A percentile compares a stretch with the other conserved stretches of the same genome.
Evolutionary conservation across 495 filamentous ascomycete genomes (phyloP).

Genomic region (Cenococcum geophilum): DNA sequence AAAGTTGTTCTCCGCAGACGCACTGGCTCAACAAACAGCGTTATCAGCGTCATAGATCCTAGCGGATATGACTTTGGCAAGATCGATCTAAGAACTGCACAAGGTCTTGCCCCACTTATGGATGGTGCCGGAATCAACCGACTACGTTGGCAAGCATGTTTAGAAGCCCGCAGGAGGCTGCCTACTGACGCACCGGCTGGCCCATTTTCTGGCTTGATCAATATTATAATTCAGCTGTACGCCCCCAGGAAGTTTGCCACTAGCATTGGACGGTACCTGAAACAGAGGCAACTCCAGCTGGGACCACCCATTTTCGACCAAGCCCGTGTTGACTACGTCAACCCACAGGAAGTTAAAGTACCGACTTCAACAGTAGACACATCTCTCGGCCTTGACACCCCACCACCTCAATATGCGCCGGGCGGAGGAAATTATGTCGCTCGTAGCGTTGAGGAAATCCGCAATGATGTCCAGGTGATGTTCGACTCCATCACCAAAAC

Average conservation of each 20-base stretch:
- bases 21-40: slow-evolving; percentile 44
- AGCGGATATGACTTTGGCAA: slow-evolving; percentile 63
- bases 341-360: slow-evolving; percentile 17
- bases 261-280: slow-evolving; percentile 59
- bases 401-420: not conserved
- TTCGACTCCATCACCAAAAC: slow-evolving; percentile 73
- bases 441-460: slow-evolving; percentile 76
- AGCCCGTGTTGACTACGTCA: slow-evolving; percentile 22
- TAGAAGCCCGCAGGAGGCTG: slow-evolving; percentile 55
- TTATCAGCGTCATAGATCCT: slow-evolving; percentile 65
- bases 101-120: slow-evolving; percentile 62
- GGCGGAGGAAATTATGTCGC: slow-evolving; percentile 42
- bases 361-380: not conserved
- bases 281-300: slow-evolving; percentile 59
- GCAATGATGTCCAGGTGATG: slow-evolving; percentile 74
- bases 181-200: slow-evolving; percentile 52
- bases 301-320: slow-evolving; percentile 31
- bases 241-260: slow-evolving; percentile 61
- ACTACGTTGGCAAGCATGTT: slow-evolving; percentile 61
- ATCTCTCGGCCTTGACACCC: not conserved
- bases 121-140: slow-evolving; percentile 50
- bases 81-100: slow-evolving; percentile 63
- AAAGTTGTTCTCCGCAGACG: slow-evolving; percentile 59
- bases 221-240: slow-evolving; percentile 68
- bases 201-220: slow-evolving; percentile 46